phyloP scores from a whole-genome alignment of 352 stramenopile genomes.

The Phytophthora fragariae region DNA sequence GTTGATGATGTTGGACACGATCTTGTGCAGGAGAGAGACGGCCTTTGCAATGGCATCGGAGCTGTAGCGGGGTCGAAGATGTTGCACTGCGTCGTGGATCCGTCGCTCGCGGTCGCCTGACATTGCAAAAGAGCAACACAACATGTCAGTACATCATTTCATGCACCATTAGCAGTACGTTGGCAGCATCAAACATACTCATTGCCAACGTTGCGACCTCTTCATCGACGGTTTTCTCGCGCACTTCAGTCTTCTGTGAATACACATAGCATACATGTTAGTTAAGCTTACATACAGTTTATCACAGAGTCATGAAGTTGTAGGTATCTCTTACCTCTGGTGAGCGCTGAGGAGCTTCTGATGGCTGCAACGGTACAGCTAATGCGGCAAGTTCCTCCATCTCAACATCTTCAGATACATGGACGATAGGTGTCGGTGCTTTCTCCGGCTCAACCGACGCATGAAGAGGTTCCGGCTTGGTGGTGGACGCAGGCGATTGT shows the following conservation, averaged over 20 bases:
- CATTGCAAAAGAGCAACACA: not conserved
- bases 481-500: not conserved
- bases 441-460: not conserved
- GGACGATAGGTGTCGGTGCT: not conserved
- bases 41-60: conserved; percentile 45
- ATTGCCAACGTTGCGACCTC: conserved; percentile 47
- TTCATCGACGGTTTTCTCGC: conserved; percentile 28
- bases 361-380: not conserved
- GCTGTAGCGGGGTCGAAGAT: conserved; percentile 46
- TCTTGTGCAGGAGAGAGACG: conserved; percentile 62
- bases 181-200: conserved; percentile 40
- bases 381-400: conserved; percentile 14
- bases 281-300: not conserved
- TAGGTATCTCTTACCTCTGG: conserved; percentile 8
- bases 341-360: not conserved
- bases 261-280: not conserved
- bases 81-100: conserved; percentile 51
- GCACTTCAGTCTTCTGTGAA: not conserved
- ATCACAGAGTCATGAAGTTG: not conserved
- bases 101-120: conserved; percentile 67
- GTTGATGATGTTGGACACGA: conserved; percentile 81
- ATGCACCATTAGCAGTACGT: not conserved
- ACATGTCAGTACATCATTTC: not conserved
- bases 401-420: conserved; percentile 15
- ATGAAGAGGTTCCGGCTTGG: not conserved